These are phyloP conservation scores for Stramenopiles sp. DNA, from an alignment of 352 stramenopile species.

Conservation along the genomic window DNA sequence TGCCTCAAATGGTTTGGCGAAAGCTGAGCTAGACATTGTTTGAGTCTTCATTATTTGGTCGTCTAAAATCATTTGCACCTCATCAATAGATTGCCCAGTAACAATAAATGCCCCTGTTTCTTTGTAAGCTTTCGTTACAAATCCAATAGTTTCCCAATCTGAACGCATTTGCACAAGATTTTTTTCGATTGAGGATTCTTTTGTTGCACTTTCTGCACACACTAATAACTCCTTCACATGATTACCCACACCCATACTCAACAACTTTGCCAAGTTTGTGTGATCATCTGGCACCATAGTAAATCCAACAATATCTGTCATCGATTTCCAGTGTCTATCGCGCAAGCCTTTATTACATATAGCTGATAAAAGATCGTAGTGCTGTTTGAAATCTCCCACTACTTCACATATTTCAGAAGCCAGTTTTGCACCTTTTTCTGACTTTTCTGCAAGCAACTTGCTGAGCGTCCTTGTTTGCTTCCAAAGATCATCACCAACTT, in stretches of 20 bases:
- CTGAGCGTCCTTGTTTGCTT: slow-evolving; percentile 56
- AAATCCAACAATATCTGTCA: background rate
- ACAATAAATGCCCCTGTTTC: slow-evolving; percentile 47
- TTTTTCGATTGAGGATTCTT: slow-evolving; percentile 81
- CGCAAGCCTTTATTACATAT: slow-evolving; percentile 75
- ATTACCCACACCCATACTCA: background rate
- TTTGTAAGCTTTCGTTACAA: slow-evolving; percentile 71
- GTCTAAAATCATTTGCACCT: slow-evolving; percentile 39
- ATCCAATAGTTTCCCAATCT: slow-evolving; percentile 77
- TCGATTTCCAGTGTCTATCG: slow-evolving; percentile 55
- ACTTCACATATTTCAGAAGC: background rate
- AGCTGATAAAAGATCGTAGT: slow-evolving; percentile 24
- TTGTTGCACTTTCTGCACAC: slow-evolving; percentile 29
- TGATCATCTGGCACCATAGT: background rate
- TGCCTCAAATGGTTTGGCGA: slow-evolving; percentile 31
- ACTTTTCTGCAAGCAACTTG: slow-evolving; percentile 49
- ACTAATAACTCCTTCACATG: background rate
- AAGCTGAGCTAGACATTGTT: slow-evolving; percentile 30
- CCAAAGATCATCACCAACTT: slow-evolving; percentile 55
- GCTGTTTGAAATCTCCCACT: background rate
- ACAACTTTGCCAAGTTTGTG: background rate
- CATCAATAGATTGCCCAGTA: slow-evolving; percentile 25
- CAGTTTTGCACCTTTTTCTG: background rate
- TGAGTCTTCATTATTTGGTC: slow-evolving; percentile 44
- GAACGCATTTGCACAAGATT: slow-evolving; percentile 71